A percentile compares a stretch with the other conserved stretches of the same genome.
Evolutionary conservation across 768 basidiomycete genomes (phyloP).

Genomic region (Hygrophorus russula): DNA sequence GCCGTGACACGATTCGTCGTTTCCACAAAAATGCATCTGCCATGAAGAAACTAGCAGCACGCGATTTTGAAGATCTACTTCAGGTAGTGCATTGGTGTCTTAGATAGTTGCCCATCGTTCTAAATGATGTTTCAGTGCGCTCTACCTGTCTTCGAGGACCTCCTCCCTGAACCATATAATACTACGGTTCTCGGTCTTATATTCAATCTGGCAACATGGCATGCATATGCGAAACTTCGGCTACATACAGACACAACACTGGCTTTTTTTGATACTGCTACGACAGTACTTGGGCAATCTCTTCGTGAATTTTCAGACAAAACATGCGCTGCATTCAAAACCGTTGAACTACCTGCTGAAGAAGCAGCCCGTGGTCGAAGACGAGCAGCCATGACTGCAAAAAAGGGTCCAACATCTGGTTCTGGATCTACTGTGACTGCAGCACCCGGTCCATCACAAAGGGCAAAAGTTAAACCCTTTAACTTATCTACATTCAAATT

Average conservation of each 20-base stretch:
- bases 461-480: not conserved
- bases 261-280: constrained; percentile 12
- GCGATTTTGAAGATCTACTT: constrained; percentile 30
- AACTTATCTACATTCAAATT: constrained; percentile 2
- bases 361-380: no score
- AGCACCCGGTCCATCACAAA: no score
- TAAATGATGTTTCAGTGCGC: not conserved
- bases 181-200: constrained; percentile 9
- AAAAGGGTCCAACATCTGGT: no score
- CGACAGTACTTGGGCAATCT: no score
- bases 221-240: constrained; percentile 13
- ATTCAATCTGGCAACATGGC: constrained; percentile 2
- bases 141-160: constrained; percentile 15
- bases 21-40: constrained; percentile 23
- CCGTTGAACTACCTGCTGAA: no score
- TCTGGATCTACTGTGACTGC: no score
- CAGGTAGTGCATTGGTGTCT: constrained; percentile 20
- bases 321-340: no score
- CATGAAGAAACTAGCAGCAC: constrained; percentile 22
- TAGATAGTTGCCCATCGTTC: not conserved
- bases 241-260: constrained; percentile 11
- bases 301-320: no score
- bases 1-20: constrained; percentile 19
- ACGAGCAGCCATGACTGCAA: no score
- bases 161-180: constrained; percentile 15